Conservation (phyloP, 495 filamentous ascomycete species). For the Penicillium angulare region DNA sequence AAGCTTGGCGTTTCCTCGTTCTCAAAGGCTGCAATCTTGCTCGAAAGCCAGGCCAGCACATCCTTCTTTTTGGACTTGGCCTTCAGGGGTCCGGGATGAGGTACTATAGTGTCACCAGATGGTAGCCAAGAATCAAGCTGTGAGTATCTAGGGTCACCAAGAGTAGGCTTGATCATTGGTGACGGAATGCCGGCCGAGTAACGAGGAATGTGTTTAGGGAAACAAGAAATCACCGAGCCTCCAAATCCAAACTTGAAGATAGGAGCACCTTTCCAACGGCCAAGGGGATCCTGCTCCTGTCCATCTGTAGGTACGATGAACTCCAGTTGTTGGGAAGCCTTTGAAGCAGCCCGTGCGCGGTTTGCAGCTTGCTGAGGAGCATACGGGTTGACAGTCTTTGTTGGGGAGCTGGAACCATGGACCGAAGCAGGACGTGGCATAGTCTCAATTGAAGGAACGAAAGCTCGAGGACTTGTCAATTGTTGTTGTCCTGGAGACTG, state of each 20-base stretch:
- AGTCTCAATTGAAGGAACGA: conserved; percentile 49
- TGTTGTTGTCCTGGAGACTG: conserved; percentile 70
- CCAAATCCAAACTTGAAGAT: conserved; percentile 87
- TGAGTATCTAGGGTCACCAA: conserved; percentile 78
- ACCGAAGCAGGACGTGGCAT: conserved; percentile 69
- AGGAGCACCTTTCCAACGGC: conserved; percentile 87
- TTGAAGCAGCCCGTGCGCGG: conserved; percentile 31
- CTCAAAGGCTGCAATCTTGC: conserved; percentile 71
- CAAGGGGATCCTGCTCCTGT: conserved; percentile 71
- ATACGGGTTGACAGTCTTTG: conserved; percentile 37
- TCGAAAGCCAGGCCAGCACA: conserved; percentile 73
- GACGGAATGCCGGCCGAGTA: conserved; percentile 69
- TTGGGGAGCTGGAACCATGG: conserved; percentile 53
- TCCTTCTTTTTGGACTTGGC: conserved; percentile 96
- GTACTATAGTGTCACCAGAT: conserved; percentile 65
- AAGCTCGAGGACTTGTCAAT: conserved; percentile 50
- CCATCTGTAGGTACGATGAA: conserved; percentile 73
- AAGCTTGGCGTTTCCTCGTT: conserved; percentile 50
- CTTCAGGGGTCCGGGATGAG: conserved; percentile 87
- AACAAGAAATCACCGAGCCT: conserved; percentile 76
- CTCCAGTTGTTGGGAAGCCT: conserved; percentile 40
- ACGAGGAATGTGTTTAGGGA: conserved; percentile 83
- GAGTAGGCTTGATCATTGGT: conserved; percentile 79
- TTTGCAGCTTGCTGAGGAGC: conserved; percentile 30
- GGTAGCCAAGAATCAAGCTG: conserved; percentile 68